phyloP scores from a whole-genome alignment of 495 filamentous ascomycete species.

The Aspergillus steynii region DNA sequence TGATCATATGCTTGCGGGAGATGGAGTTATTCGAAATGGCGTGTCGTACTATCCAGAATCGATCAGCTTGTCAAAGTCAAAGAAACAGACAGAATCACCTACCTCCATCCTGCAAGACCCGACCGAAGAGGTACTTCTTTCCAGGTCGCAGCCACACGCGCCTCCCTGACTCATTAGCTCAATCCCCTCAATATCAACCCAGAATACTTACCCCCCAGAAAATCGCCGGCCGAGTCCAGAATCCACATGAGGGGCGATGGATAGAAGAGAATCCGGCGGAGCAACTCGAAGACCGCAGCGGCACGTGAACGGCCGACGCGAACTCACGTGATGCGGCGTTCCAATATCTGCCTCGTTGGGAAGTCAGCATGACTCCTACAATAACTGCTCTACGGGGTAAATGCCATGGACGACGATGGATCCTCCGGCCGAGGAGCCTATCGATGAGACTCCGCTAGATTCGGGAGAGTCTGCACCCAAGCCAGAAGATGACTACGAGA shows the following conservation, averaged over 20 bases:
- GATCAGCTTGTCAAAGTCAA: slow-evolving; percentile 2
- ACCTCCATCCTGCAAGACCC: slow-evolving; percentile 55
- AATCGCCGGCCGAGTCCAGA: slow-evolving; percentile 47
- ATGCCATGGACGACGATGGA: not conserved
- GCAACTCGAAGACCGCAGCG: slow-evolving; percentile 2
- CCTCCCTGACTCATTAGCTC: slow-evolving; percentile 52
- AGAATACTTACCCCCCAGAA: slow-evolving; percentile 35
- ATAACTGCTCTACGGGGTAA: not conserved
- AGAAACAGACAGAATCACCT: slow-evolving; percentile 5
- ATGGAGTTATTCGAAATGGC: slow-evolving; percentile 68
- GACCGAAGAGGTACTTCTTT: slow-evolving; percentile 77
- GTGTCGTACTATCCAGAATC: slow-evolving; percentile 50
- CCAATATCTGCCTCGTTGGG: slow-evolving; percentile 27
- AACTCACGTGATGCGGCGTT: slow-evolving; percentile 39
- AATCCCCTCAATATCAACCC: not conserved
- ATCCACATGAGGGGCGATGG: slow-evolving; percentile 41
- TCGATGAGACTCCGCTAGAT: too few species aligned
- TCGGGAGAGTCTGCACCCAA: too few species aligned
- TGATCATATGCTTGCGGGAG: slow-evolving; percentile 85
- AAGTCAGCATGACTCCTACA: slow-evolving; percentile 4
- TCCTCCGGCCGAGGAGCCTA: not conserved
- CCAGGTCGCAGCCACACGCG: slow-evolving; percentile 81
- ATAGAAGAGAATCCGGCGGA: too few species aligned
- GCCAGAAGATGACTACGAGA: slow-evolving; percentile 42
- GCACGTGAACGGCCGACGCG: slow-evolving; percentile 37